Evolutionary conservation across 2,329 filamentous ascomycete species (phyloP), one percentile per base, ranked within the genome.

Genomic region (Fusarium acutatum): DNA sequence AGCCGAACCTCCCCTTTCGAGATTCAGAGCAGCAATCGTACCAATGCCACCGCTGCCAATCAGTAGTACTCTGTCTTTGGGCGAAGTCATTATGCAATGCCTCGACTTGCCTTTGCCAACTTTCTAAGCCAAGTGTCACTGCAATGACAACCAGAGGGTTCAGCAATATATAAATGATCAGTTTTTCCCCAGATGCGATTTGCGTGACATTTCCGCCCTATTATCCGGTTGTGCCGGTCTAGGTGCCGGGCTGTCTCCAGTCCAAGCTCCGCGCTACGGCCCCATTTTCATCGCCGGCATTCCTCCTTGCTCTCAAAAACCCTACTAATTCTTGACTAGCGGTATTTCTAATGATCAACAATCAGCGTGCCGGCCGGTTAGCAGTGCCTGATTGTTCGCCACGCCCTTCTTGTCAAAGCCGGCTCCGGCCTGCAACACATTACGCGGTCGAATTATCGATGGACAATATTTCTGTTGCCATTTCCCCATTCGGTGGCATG

Each of bases 141-240:
- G 11, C 2, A 13, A 38, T 38, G 1, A 7, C 6, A 38, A n/a
- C 7, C 13, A n/a, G 22, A 3, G 7, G 38, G 7, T 0, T n/a
- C 14, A 4, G 9, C 0, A n/a, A 17, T 24, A 17, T 41, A 15
- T 6, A 24, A 3, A 5, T 7, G 40, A 41, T 17, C 0, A 7
- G 3, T 11, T 6, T 24, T 17, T 41, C 9, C 3, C 6, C 12
- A 15, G 40, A 15, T 11, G 22, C 22, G 22, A 17, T 17, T n/a
- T 6, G 8, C 40, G 2, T 41, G 14, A 24, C 1, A 24, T 11
- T 17, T 4, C 40, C 22, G n/a, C 6, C 6, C 8, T 1, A 17
- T 10, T 15, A 10, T 17, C n/a, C 40, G 15, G 22, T 15, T 11
- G n/a, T 41, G n/a, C 40, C 40, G n/a, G 40, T 41, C 40, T 6